Conservation (phyloP, 495 filamentous ascomycete species). For the Amorphotheca resinae region DNA sequence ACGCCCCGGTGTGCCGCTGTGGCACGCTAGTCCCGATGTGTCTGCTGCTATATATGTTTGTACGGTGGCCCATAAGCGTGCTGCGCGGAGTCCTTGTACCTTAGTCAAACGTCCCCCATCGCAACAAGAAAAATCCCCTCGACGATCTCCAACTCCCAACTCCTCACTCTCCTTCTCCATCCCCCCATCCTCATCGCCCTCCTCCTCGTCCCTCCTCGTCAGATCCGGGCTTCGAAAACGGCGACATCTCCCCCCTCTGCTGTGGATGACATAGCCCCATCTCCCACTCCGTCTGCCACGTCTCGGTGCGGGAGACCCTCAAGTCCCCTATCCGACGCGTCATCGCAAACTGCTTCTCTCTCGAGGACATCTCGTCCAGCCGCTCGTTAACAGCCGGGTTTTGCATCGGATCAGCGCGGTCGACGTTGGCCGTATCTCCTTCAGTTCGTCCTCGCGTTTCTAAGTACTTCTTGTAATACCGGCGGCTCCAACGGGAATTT, state of each 20-base stretch:
- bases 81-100: no score
- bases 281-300: conserved; percentile 4
- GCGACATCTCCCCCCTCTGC: no score
- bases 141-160: conserved; percentile 8
- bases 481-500: no score
- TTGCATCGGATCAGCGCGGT: conserved; percentile 1
- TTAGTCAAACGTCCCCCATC: conserved; percentile 14
- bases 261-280: conserved; percentile 8
- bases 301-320: conserved; percentile 7
- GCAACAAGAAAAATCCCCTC: conserved; percentile 4
- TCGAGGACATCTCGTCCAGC: conserved; percentile 34
- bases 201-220: no score
- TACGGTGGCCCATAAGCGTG: no score
- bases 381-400: conserved; percentile 18
- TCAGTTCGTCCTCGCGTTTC: conserved; percentile 21
- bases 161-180: no score
- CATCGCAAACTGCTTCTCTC: conserved; percentile 15
- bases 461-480: conserved; percentile 19
- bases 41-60: no score
- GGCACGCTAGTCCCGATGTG: no score
- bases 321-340: conserved; percentile 11
- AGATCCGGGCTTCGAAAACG: no score
- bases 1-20: no score
- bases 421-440: conserved; percentile 1
- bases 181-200: conserved; percentile 1